Evolutionary conservation across 2,329 filamentous ascomycete genomes (phyloP), one percentile per base, ranked within the genome.

Genomic region (Fusarium pseudonygamai): DNA sequence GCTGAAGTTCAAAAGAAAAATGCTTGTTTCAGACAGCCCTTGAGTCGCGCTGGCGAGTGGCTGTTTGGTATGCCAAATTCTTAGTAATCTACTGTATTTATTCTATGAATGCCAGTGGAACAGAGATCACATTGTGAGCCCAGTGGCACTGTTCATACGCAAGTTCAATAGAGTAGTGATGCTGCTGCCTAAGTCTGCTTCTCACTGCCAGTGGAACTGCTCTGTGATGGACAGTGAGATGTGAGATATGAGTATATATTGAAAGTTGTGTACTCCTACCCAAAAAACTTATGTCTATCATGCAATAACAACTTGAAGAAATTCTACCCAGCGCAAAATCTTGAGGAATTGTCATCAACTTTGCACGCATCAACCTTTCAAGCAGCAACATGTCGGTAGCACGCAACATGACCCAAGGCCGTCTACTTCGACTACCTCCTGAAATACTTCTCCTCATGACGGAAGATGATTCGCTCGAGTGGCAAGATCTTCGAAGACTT

Each of bases 61-160:
- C 30, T 34, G 16, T 36, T 36, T 26, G 47, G 47, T 26, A 8
- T 12, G n/a, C 16, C 0, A 1, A 26, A n/a, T 52, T 52, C n/a
- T 24, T 24, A 26, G 49, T 34, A 36, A 36, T 24, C n/a, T 11
- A 3, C 20, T 26, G n/a, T 12, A 52, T 26, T 15, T 22, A 15
- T 15, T 26, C 49, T 20, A 36, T 26, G 16, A 36, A 15, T 26
- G 2, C n/a, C 13, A 15, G 6, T 18, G 10, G n/a, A 36, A 15
- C n/a, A 26, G n/a, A 36, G 1, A 20, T 11, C 1, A 15, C 10
- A 24, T 15, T 26, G 1, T 0, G 3, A 36, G 5, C 3, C n/a
- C 18, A 26, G 14, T 16, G n/a, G 9, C 13, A 20, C 0, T 52
- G 49, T 22, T 52, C 49, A 22, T 5, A 34, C 11, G 8, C 5